Evolutionary conservation across 306 rosid species (phyloP).

Genomic region (Purshia tridentata): DNA sequence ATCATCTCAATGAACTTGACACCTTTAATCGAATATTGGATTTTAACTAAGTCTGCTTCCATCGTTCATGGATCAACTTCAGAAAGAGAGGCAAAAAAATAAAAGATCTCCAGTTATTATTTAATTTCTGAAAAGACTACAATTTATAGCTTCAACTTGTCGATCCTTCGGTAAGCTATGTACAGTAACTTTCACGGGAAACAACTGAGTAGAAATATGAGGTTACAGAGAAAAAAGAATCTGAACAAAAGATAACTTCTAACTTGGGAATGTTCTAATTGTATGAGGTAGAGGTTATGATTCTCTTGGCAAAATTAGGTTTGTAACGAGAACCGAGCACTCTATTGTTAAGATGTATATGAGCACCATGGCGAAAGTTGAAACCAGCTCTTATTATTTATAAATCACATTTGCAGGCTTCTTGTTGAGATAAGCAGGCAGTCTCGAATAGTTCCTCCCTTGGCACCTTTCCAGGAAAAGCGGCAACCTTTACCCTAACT

Average conservation of each 20-base stretch:
- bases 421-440: too few species aligned
- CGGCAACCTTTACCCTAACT: slow-evolving; percentile 2
- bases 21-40: too few species aligned
- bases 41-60: neutral
- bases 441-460: neutral
- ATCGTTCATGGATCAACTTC: neutral
- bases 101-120: neutral
- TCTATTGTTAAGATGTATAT: neutral
- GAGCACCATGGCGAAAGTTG: neutral
- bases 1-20: too few species aligned
- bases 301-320: neutral
- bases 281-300: neutral
- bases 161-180: neutral
- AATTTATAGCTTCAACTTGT: neutral
- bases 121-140: neutral
- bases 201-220: neutral
- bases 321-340: neutral
- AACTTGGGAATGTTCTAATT: neutral
- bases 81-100: neutral
- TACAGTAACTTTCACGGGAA: neutral
- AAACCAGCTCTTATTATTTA: neutral
- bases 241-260: neutral
- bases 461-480: neutral
- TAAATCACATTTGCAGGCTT: slow-evolving; percentile 7
- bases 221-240: neutral